Evolutionary conservation across 2,329 filamentous ascomycete genomes (phyloP).

Genomic region (Monosporascus sp.): DNA sequence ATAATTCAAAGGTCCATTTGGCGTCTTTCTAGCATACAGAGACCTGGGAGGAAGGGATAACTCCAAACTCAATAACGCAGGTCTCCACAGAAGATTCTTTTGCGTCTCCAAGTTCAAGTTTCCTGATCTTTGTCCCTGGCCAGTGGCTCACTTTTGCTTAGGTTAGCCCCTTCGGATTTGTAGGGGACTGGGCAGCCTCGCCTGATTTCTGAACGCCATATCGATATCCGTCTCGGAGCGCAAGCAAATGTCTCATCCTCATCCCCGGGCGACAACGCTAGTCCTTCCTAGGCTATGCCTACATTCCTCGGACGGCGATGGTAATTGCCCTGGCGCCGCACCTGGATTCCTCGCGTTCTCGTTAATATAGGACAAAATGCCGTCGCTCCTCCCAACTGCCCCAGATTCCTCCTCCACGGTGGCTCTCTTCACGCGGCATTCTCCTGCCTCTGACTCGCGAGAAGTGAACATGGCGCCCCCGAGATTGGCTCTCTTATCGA

Average conservation of each 20-base stretch:
- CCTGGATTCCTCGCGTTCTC: conserved; percentile 11
- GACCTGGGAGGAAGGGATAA: no score
- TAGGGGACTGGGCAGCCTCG: background rate
- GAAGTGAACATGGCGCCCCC: background rate
- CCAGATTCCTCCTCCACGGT: background rate
- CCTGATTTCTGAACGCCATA: background rate
- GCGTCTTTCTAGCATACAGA: no score
- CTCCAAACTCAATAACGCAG: no score
- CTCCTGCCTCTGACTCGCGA: background rate
- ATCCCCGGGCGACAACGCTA: background rate
- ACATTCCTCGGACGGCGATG: conserved; percentile 15
- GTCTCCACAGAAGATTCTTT: background rate
- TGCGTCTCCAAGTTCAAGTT: background rate
- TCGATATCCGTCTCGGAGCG: conserved; percentile 2
- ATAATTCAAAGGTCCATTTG: no score
- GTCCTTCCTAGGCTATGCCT: conserved; percentile 7
- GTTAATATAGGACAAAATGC: conserved; percentile 3
- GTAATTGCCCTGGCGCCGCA: conserved; percentile 9
- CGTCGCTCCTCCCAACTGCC: background rate
- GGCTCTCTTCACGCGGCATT: background rate
- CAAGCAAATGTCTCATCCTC: conserved; percentile 2
- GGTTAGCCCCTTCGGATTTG: background rate
- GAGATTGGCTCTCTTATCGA: background rate
- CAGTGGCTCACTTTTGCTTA: background rate
- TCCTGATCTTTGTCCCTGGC: background rate